Evolutionary conservation across 2,329 filamentous ascomycete species (phyloP).

Genomic region (Neonectria punicea): DNA sequence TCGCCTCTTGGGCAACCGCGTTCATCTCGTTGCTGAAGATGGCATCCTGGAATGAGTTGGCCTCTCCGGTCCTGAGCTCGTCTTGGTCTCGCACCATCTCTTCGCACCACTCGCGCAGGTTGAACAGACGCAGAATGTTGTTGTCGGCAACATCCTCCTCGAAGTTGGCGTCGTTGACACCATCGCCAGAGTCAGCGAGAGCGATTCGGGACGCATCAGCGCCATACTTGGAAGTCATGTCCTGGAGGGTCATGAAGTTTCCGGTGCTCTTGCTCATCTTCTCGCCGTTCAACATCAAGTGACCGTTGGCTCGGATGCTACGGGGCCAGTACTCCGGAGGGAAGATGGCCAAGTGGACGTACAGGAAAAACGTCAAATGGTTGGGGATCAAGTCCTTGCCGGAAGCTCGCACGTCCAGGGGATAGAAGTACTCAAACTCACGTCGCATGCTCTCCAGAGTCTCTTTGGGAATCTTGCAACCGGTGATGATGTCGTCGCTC

Average conservation of each 20-base stretch:
- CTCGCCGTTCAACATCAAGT: conserved; percentile 93
- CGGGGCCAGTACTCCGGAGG: conserved; percentile 88
- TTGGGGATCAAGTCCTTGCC: conserved; percentile 95
- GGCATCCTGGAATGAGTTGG: conserved; percentile 83
- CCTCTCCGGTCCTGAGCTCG: conserved; percentile 77
- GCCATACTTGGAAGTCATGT: conserved; percentile 90
- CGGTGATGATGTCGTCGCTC: conserved; percentile 70
- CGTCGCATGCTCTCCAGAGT: conserved; percentile 83
- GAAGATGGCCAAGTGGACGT: conserved; percentile 93
- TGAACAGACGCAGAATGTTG: conserved; percentile 86
- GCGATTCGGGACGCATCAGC: conserved; percentile 92
- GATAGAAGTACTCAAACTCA: conserved; percentile 98
- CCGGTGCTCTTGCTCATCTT: conserved; percentile 99
- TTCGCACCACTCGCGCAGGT: conserved; percentile 90
- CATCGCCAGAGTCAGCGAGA: conserved; percentile 93
- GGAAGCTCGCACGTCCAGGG: conserved; percentile 85
- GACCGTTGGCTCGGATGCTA: conserved; percentile 88
- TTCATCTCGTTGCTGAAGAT: conserved; percentile 97
- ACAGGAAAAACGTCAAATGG: conserved; percentile 95
- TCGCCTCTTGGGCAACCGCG: conserved; percentile 79
- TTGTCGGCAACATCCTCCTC: conserved; percentile 95
- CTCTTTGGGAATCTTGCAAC: conserved; percentile 78
- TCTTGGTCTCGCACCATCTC: conserved; percentile 78
- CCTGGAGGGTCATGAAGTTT: conserved; percentile 92
- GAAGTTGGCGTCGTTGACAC: conserved; percentile 95